Base-by-base conservation (phyloP, 139 green algal genomes). In the Picochlorum sp. region DNA sequence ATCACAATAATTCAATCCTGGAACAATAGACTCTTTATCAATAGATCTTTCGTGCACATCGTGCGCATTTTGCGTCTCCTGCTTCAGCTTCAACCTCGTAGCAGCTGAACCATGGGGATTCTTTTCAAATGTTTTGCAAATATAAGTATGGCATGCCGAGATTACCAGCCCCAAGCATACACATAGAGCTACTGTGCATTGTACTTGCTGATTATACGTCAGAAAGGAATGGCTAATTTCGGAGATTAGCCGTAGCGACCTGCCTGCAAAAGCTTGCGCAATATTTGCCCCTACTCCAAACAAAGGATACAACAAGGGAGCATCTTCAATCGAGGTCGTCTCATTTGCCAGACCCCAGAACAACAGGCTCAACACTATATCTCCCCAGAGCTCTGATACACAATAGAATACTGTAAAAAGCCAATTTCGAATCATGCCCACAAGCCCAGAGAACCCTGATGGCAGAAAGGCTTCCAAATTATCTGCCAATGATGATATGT, bases 311-410 rank as follows among this genome's bases (percentile, higher is more conserved):
- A 97, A 70, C 32, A 89, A 77, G 7, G 78, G 75, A 5, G 89
- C 90, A 62, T 96, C 85, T 13, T 86, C 57, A 29, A 96, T 68
- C 30, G 51, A 75, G 7, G 90, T 97, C 10, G 79, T 96, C 49
- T 97, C 90, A 68, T 97, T 97, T 50, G 90, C 90, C 31, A 96
- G 72, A 10, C 85, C 87, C 89, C 87, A 95, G 74, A 96, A 94
- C 30, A 95, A 78, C 57, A 96, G 77, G 47, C 72, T 82, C 55
- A 96, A 74, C 50, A 85, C 81, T 1, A 96, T 81, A 59, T 96
- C 89, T 12, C 89, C 89, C 85, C 85, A 95, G 64, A 90, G 72
- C 83, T 91, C 87, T 33, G 64, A 59, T 44, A 82, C 68, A 72
- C 82, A 89, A 69, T 95, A 97, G 67, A 97, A 96, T 5, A 89